Evolutionary conservation across 495 filamentous ascomycete genomes (phyloP).

Genomic region (Talaromyces ruber): DNA sequence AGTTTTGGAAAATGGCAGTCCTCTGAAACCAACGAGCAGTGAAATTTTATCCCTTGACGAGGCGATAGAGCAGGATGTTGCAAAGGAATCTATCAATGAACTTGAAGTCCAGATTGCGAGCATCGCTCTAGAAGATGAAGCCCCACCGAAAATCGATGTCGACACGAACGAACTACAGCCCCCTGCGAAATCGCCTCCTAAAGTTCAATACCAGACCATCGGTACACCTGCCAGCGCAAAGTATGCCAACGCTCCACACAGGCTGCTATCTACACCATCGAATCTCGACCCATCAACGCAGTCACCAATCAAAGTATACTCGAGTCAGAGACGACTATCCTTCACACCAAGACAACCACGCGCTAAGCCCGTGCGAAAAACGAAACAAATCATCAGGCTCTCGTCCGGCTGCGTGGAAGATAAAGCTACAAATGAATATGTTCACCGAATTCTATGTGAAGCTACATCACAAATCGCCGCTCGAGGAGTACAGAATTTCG

Average conservation of each 20-base stretch:
- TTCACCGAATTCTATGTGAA: conserved; percentile 29
- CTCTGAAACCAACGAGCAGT: conserved; percentile 6
- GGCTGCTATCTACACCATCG: background rate
- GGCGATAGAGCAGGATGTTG: background rate
- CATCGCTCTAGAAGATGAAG: conserved; percentile 21
- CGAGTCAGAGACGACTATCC: conserved; percentile 1
- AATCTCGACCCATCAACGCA: background rate
- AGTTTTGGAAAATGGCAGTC: conserved; percentile 32
- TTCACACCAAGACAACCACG: conserved; percentile 6
- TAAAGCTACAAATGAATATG: conserved; percentile 28
- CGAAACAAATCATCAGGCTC: conserved; percentile 12
- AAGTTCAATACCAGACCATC: background rate
- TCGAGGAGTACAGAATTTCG: conserved; percentile 32
- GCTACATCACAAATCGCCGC: conserved; percentile 27
- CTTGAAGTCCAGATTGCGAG: conserved; percentile 25
- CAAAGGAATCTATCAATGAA: conserved; percentile 12
- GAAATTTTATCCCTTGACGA: conserved; percentile 3
- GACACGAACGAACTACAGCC: background rate
- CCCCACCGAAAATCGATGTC: background rate
- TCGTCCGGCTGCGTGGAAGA: conserved; percentile 32
- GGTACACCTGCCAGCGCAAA: conserved; percentile 2
- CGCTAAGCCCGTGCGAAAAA: conserved; percentile 7
- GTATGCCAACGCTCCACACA: background rate
- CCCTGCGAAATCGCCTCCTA: background rate
- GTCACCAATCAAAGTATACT: background rate